phyloP scores from a whole-genome alignment of 768 basidiomycete species.

The Sporobolomyces pararoseus region DNA sequence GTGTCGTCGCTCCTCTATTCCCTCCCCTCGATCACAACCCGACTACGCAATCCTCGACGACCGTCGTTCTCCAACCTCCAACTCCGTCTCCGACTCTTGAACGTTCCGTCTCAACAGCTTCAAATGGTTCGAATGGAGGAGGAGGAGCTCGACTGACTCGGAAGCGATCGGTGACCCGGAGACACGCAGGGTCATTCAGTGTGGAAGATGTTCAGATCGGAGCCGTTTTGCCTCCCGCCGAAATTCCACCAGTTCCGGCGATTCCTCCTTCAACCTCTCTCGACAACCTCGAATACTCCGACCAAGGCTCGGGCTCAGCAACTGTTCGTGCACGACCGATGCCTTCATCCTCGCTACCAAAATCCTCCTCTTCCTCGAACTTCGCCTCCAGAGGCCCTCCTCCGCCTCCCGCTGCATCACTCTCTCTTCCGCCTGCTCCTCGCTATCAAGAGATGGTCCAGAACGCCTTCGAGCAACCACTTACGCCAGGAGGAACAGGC shows the following conservation, averaged over 20 bases:
- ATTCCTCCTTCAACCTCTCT: slow-evolving; percentile 10
- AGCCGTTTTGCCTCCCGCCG: slow-evolving; percentile 37
- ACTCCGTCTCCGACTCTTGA: slow-evolving; percentile 39
- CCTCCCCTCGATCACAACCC: slow-evolving; percentile 53
- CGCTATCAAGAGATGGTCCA: slow-evolving; percentile 32
- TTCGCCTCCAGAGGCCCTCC: background rate
- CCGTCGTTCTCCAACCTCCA: slow-evolving; percentile 42
- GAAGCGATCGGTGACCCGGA: slow-evolving; percentile 24
- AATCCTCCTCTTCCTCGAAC: background rate
- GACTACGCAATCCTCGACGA: background rate
- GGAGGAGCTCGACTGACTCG: slow-evolving; percentile 19
- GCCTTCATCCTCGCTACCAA: background rate
- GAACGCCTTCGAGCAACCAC: slow-evolving; percentile 40
- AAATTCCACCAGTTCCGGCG: slow-evolving; percentile 26
- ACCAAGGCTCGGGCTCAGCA: background rate
- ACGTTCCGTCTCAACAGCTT: background rate
- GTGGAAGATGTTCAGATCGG: slow-evolving; percentile 45
- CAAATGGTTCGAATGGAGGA: background rate
- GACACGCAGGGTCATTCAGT: slow-evolving; percentile 46
- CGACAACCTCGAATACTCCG: background rate
- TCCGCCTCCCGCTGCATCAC: background rate
- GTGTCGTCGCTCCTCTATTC: slow-evolving; percentile 65
- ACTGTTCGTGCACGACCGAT: too few relatives aligned
- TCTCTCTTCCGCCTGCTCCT: slow-evolving; percentile 19
- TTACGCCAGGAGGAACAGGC: slow-evolving; percentile 32